phyloP scores from a whole-genome alignment of 371 early-diverging fungal species.

The Mucor saturninus region DNA sequence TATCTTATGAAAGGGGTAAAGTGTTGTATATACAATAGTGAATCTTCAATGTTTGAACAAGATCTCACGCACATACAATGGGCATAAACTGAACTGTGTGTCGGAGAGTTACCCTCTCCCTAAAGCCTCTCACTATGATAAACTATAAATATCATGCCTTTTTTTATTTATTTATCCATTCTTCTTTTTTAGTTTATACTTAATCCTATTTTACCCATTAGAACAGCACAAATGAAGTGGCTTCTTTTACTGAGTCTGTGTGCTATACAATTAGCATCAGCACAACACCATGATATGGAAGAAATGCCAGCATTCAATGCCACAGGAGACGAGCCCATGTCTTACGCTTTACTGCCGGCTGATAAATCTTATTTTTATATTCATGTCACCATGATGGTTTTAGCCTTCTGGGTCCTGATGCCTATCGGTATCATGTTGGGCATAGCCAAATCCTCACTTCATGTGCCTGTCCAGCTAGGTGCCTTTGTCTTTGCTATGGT shows the following conservation, averaged over 20 bases:
- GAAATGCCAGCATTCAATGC: constrained; percentile 45
- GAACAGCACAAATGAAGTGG: background rate
- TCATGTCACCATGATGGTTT: constrained; percentile 50
- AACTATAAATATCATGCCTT: constrained; percentile 1
- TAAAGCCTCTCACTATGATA: background rate
- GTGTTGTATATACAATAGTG: too few relatives aligned
- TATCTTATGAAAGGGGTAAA: too few relatives aligned
- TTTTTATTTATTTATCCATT: background rate
- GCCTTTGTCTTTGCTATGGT: constrained; percentile 40
- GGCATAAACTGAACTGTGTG: too few relatives aligned
- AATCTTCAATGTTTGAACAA: too few relatives aligned
- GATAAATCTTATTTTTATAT: constrained; percentile 46
- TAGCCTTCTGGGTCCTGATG: constrained; percentile 55
- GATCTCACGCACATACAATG: too few relatives aligned
- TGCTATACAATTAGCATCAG: constrained; percentile 11
- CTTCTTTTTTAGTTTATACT: constrained; percentile 3
- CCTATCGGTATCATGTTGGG: constrained; percentile 57
- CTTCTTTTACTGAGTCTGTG: background rate
- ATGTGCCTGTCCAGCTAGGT: constrained; percentile 47
- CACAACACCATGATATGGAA: constrained; percentile 41
- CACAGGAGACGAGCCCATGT: constrained; percentile 56
- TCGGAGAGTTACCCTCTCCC: background rate
- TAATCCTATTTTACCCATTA: background rate
- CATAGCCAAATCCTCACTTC: constrained; percentile 54
- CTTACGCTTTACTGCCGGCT: constrained; percentile 50